Evolutionary conservation across 208 protist genomes (phyloP).

Genomic region (Trypanosomatidae sp.): DNA sequence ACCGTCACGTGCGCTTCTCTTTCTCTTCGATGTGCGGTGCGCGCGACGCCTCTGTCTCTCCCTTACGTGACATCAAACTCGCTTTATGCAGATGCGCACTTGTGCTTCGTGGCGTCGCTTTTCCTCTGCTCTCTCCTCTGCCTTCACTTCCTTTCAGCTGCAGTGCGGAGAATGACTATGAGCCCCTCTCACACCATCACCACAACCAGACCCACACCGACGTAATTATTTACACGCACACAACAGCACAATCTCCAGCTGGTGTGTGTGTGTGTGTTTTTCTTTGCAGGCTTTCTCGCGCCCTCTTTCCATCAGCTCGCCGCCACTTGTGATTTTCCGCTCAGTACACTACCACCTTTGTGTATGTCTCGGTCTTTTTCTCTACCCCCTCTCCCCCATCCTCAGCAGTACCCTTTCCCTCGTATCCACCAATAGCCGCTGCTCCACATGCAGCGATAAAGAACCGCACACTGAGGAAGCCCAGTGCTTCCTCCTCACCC

Average conservation of each 20-base stretch:
- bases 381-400: neutral
- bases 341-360: neutral
- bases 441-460: slow-evolving; percentile 13
- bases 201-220: neutral
- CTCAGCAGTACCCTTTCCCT: neutral
- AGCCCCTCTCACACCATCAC: neutral
- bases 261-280: too few relatives aligned
- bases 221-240: neutral
- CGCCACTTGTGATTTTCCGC: neutral
- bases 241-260: neutral
- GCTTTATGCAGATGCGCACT: neutral
- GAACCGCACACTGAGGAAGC: slow-evolving; percentile 30
- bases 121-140: neutral
- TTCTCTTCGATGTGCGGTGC: neutral
- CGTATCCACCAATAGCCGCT: slow-evolving; percentile 3
- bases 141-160: neutral
- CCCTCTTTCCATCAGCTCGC: too few relatives aligned
- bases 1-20: neutral
- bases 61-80: neutral
- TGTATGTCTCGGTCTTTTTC: neutral
- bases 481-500: neutral
- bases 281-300: neutral
- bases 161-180: neutral
- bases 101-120: neutral
- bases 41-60: neutral